Evolutionary conservation across 148 eudicot genomes (phyloP), one percentile per base, ranked within the genome.

Genomic region (Rhododendron vialii): DNA sequence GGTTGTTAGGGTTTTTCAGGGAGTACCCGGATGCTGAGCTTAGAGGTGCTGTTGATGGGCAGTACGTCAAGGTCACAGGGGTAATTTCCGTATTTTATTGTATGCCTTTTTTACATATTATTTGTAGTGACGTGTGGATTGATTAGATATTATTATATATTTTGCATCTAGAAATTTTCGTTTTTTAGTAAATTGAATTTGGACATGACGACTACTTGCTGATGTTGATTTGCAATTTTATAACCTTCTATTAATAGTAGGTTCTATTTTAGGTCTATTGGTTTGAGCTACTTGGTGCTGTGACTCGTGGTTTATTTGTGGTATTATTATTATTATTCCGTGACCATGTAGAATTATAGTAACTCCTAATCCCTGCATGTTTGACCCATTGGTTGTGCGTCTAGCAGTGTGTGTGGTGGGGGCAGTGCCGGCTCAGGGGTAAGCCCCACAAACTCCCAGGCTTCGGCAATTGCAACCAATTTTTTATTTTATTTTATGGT

Each of bases 21-120:
- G 89, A 81, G 74, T 93, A 92, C 75, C 93, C 95, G 24, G 94
- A 93, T 91, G 92, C 94, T 87, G 98, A 93, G 91, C 95, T 96
- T 57, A 91, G 99, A 84, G 98, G 93, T 71, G 98, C 99, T 83
- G 85, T 90, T 80, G 98, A 96, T 91, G 99, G 98, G 2, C 98
- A 96, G 89, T 95, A 89, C 86, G 98, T 96, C 90, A 96, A 96
- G 91, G 95, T 96, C 84, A 95, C 99, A 22, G 99, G 99, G 99
- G 99, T 96, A 96, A 91, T 76, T 84, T 83, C 30, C 2, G 15
- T 13, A 26, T 6, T n/a, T 55, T 73, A 61, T 53, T 33, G 35
- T 47, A n/a, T 45, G 13, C 43, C 4, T 4, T n/a, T 77, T 10
- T 1, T 7, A 22, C 41, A 13, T 7, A 26, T 9, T 1, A 78